Percentiles rank a stretch among this genome's conserved stretches.
These are phyloP conservation scores for Lupinus albus DNA, from an alignment of 306 rosid species.

Conservation along the genomic window DNA sequence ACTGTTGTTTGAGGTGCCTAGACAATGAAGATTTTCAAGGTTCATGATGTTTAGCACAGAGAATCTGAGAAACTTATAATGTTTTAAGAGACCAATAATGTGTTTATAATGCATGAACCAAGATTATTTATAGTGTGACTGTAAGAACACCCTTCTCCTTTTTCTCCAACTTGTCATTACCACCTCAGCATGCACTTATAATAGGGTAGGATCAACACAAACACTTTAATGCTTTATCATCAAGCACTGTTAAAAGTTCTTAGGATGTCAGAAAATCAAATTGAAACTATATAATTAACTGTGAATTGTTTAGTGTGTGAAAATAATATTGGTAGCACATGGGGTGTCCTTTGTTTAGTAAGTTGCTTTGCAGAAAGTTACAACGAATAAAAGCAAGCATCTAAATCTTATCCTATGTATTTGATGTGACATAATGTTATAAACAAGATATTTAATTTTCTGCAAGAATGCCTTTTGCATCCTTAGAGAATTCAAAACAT, in stretches of 20 bases:
- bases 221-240: conserved; percentile 12
- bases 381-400: neutral
- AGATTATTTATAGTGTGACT: conserved; percentile 30
- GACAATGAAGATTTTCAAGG: conserved; percentile 41
- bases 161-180: neutral
- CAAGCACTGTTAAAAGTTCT: neutral
- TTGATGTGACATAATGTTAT: conserved; percentile 20
- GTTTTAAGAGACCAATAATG: conserved; percentile 38
- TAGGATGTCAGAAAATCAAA: conserved; percentile 27
- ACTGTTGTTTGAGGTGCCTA: conserved; percentile 27
- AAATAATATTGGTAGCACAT: neutral
- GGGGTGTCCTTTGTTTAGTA: too few relatives aligned
- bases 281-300: neutral
- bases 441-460: conserved; percentile 4
- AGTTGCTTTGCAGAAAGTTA: conserved; percentile 25
- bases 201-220: conserved; percentile 27
- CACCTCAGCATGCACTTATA: conserved; percentile 32
- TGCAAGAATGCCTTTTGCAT: neutral
- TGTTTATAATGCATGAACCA: conserved; percentile 32
- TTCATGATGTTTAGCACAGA: conserved; percentile 43
- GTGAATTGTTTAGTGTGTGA: conserved; percentile 17
- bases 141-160: neutral
- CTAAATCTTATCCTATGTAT: conserved; percentile 1
- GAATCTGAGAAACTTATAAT: conserved; percentile 15
- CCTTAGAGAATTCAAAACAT: conserved; percentile 6